Evolutionary conservation across 345 rosid species (phyloP).

Genomic region (Linum usitatissimum): DNA sequence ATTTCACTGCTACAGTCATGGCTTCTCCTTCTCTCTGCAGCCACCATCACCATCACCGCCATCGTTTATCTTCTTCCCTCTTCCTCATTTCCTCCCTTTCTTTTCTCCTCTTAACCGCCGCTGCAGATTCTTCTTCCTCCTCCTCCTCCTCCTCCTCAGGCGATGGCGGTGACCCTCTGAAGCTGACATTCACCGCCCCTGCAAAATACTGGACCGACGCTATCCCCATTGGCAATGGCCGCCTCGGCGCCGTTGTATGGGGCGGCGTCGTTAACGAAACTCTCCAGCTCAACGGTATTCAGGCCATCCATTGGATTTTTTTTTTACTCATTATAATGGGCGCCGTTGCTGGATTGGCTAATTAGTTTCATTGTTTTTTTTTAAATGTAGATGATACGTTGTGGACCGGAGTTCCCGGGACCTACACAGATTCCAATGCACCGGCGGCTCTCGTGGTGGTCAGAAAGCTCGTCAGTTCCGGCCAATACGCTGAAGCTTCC

Average conservation of each 20-base stretch:
- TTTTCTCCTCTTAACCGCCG: background rate
- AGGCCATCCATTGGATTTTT: too few relatives aligned
- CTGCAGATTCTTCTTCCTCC: background rate
- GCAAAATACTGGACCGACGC: constrained; percentile 13
- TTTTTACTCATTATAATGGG: too few relatives aligned
- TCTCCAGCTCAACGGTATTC: constrained; percentile 12
- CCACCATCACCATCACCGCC: background rate
- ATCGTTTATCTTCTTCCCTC: background rate
- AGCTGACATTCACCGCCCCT: constrained; percentile 4
- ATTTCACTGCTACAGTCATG: background rate
- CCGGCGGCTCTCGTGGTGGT: background rate
- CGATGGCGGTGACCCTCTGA: background rate
- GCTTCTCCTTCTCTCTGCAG: background rate
- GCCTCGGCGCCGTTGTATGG: constrained; percentile 15
- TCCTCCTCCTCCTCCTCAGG: background rate
- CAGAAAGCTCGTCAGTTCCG: constrained; percentile 35
- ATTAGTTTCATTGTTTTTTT: background rate
- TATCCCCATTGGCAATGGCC: constrained; percentile 14
- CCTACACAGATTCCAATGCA: background rate
- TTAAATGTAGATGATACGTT: constrained; percentile 1
- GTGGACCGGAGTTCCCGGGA: background rate
- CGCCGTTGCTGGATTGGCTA: background rate
- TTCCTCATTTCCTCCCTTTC: background rate
- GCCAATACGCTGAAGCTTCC: constrained; percentile 59
- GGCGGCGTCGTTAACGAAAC: constrained; percentile 10